A percentile compares a stretch with the other conserved stretches of the same genome.
Conservation (phyloP, 176 grass and related monocot genomes). For the Pontederia crassipes region DNA sequence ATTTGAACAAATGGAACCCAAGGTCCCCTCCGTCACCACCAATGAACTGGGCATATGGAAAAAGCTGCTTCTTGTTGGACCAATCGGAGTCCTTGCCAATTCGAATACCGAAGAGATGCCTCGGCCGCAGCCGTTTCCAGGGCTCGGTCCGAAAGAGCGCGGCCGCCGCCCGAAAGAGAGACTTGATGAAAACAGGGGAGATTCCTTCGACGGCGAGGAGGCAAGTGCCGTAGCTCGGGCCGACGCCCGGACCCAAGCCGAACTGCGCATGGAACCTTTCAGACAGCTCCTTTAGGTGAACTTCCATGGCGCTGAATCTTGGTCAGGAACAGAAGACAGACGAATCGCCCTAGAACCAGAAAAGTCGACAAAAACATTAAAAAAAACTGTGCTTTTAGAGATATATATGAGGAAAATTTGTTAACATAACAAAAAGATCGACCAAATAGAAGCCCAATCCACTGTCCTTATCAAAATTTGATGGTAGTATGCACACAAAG, state of each 20-base stretch:
- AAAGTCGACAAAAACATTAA: too few species aligned
- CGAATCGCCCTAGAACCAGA: too few species aligned
- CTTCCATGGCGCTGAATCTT: slow-evolving; percentile 17
- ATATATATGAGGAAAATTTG: too few species aligned
- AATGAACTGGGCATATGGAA: slow-evolving; percentile 3
- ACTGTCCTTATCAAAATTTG: too few species aligned
- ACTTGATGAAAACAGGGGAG: slow-evolving; percentile 21
- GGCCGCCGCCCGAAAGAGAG: slow-evolving; percentile 22
- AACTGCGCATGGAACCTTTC: slow-evolving; percentile 30
- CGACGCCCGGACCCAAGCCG: slow-evolving; percentile 23
- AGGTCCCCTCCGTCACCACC: slow-evolving; percentile 11
- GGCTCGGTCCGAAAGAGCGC: slow-evolving; percentile 35
- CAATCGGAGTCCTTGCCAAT: slow-evolving; percentile 11
- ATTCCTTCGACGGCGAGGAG: slow-evolving; percentile 26
- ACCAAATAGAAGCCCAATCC: too few species aligned
- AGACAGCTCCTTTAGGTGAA: slow-evolving; percentile 30
- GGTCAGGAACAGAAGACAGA: too few species aligned
- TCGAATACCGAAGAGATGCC: slow-evolving; percentile 12
- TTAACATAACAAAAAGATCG: too few species aligned
- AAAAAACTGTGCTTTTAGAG: too few species aligned
- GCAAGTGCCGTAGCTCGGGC: slow-evolving; percentile 27
- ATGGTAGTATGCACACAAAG: too few species aligned
- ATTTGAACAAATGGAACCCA: slow-evolving; percentile 10
- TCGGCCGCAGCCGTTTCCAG: slow-evolving; percentile 25
- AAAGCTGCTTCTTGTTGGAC: slow-evolving; percentile 13